Evolutionary conservation across 371 early-diverging fungal species (phyloP).

Genomic region (Actinomortierella ambigua): DNA sequence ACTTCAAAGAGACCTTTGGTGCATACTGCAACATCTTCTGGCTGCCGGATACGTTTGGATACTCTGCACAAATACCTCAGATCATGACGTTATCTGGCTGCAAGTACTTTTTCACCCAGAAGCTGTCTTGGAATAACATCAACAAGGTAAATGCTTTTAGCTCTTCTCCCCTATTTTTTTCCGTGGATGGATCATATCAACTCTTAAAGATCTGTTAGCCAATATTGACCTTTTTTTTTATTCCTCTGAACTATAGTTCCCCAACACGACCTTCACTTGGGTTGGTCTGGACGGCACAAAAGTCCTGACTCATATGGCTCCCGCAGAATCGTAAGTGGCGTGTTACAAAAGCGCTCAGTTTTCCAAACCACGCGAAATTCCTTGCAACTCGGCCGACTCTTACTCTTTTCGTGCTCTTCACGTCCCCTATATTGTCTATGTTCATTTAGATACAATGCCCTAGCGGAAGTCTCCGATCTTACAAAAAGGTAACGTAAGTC

Average conservation of each 20-base stretch:
- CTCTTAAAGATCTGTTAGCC: background rate
- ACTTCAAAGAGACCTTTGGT: constrained; percentile 86
- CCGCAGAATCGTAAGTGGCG: constrained; percentile 48
- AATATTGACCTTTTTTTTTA: background rate
- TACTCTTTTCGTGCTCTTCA: background rate
- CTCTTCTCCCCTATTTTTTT: no score
- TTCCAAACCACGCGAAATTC: no score
- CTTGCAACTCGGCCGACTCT: no score
- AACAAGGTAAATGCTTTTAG: constrained; percentile 79
- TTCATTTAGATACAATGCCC: no score
- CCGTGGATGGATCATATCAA: no score
- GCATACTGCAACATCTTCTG: constrained; percentile 84
- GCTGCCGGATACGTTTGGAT: constrained; percentile 94
- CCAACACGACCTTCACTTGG: constrained; percentile 93
- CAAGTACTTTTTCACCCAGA: constrained; percentile 97
- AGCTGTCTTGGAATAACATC: constrained; percentile 98
- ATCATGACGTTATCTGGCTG: constrained; percentile 81
- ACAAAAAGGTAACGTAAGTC: no score
- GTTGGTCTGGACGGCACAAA: constrained; percentile 53
- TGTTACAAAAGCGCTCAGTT: background rate
- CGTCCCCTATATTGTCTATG: no score
- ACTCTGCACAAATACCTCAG: constrained; percentile 83
- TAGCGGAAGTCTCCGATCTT: no score
- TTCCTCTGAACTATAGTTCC: constrained; percentile 80
- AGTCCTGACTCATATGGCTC: constrained; percentile 54